These are phyloP conservation scores for Ogataea pilisensis DNA, from an alignment of 805 yeast genomes.

Conservation along the genomic window DNA sequence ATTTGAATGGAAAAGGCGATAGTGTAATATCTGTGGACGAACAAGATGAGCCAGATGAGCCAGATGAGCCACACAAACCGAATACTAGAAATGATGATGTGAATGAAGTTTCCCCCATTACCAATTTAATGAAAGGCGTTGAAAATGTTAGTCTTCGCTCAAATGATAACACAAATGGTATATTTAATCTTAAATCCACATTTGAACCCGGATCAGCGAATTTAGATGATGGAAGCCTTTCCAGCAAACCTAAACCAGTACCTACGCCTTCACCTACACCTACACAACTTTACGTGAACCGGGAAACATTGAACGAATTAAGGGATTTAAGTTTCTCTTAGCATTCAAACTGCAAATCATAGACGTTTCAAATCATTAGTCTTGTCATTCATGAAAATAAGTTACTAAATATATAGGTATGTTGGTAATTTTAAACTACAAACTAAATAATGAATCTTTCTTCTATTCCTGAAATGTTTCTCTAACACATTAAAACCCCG, in stretches of 20 bases:
- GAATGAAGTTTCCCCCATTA: background rate
- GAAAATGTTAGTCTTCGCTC: background rate
- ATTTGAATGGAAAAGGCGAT: slow-evolving; percentile 5
- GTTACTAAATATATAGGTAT: background rate
- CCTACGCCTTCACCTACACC: no score
- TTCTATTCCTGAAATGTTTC: no score
- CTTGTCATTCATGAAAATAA: slow-evolving; percentile 2
- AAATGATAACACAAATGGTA: background rate
- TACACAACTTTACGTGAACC: slow-evolving; percentile 1
- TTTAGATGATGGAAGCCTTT: no score
- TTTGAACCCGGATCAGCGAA: no score
- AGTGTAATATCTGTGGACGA: background rate
- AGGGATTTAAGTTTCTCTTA: slow-evolving; percentile 8
- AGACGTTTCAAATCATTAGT: slow-evolving; percentile 1
- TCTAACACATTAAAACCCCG: no score
- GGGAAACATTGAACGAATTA: slow-evolving; percentile 10
- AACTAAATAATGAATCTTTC: no score
- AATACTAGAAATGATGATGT: no score
- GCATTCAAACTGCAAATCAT: background rate
- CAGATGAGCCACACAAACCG: no score
- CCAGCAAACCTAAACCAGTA: no score
- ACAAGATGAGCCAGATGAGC: background rate
- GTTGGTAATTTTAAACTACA: no score
- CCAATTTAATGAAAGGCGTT: background rate
- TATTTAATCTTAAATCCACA: no score